phyloP scores from a whole-genome alignment of 106 monocot genomes.

The Phalaenopsis aphrodite region DNA sequence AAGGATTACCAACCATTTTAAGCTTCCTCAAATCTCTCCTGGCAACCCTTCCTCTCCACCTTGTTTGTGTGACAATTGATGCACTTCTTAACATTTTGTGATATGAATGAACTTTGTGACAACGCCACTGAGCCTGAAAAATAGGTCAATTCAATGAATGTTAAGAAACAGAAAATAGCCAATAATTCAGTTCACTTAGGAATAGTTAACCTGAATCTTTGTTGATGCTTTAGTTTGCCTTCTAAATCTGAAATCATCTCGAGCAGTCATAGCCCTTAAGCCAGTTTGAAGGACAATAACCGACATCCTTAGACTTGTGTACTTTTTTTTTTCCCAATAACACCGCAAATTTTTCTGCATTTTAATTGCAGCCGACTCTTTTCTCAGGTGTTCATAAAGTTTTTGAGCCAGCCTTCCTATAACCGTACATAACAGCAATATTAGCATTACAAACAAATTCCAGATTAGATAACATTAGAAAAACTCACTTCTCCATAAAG shows the following conservation, averaged over 20 bases:
- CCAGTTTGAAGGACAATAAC: slow-evolving; percentile 76
- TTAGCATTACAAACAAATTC: neutral
- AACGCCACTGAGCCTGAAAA: slow-evolving; percentile 60
- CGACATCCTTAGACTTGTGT: slow-evolving; percentile 42
- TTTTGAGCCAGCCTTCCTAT: slow-evolving; percentile 81
- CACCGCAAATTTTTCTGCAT: slow-evolving; percentile 71
- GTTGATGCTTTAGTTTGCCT: slow-evolving; percentile 61
- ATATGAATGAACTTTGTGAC: slow-evolving; percentile 55
- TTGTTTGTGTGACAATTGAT: slow-evolving; percentile 65
- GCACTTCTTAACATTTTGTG: slow-evolving; percentile 65
- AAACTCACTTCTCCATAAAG: slow-evolving; percentile 74
- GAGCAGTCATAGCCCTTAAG: slow-evolving; percentile 72
- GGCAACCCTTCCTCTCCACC: slow-evolving; percentile 91
- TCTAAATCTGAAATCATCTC: slow-evolving; percentile 65
- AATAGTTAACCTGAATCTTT: slow-evolving; percentile 53
- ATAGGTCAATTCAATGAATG: neutral
- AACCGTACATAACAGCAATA: slow-evolving; percentile 15
- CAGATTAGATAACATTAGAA: neutral
- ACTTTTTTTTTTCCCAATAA: slow-evolving; percentile 52
- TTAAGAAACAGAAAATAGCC: neutral
- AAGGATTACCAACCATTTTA: slow-evolving; percentile 65
- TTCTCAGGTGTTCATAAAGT: slow-evolving; percentile 56
- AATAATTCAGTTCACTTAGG: neutral
- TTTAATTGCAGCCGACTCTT: slow-evolving; percentile 75
- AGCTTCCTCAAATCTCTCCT: slow-evolving; percentile 88